Percentiles rank a stretch among this genome's conserved stretches.
phyloP scores from a whole-genome alignment of 139 green algal species.

The Trebouxia sp. region DNA sequence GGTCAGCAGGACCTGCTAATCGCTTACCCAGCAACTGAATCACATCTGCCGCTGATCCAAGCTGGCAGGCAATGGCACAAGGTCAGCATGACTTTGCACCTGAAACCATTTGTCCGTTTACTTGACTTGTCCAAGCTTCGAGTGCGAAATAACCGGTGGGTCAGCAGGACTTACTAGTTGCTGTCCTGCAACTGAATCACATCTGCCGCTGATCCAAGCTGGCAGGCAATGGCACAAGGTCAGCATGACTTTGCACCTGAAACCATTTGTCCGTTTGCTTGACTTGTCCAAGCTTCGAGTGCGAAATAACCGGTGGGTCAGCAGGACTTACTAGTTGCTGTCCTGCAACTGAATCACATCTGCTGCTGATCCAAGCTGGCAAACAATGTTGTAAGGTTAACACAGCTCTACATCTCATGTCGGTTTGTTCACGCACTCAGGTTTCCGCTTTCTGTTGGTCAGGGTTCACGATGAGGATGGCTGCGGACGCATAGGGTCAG shows the following conservation, averaged over 20 bases:
- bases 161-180: constrained; percentile 14
- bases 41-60: constrained; percentile 4
- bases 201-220: constrained; percentile 14
- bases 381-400: constrained; percentile 24
- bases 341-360: not conserved
- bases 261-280: too few relatives aligned
- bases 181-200: not conserved
- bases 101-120: too few relatives aligned
- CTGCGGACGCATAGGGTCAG: too few relatives aligned
- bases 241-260: too few relatives aligned
- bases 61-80: constrained; percentile 28
- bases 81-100: too few relatives aligned
- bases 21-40: not conserved
- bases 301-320: constrained; percentile 13
- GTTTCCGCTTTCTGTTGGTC: too few relatives aligned
- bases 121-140: too few relatives aligned
- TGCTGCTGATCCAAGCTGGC: constrained; percentile 17
- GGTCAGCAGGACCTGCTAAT: constrained; percentile 20
- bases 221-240: constrained; percentile 29
- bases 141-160: constrained; percentile 11
- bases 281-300: not conserved
- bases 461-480: too few relatives aligned
- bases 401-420: too few relatives aligned
- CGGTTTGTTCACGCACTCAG: too few relatives aligned
- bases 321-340: constrained; percentile 11